phyloP scores from a whole-genome alignment of 148 eudicot species.

The Limonium bicolor region DNA sequence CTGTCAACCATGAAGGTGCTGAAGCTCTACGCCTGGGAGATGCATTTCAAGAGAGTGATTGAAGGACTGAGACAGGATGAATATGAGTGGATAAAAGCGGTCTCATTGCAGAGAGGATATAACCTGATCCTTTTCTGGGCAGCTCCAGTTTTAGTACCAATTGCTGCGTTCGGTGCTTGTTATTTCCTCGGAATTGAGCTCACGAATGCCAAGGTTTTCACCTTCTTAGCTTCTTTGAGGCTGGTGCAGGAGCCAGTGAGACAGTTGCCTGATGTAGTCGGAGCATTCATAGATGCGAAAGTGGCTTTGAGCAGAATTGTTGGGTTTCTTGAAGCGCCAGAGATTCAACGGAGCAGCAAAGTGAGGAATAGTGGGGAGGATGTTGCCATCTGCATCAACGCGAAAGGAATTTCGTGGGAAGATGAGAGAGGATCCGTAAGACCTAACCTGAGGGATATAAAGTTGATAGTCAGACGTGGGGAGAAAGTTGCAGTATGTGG shows the following conservation, averaged over 20 bases:
- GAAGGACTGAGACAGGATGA: conserved; percentile 27
- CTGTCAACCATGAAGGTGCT: conserved; percentile 37
- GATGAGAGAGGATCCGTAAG: conserved; percentile 6
- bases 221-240: conserved; percentile 39
- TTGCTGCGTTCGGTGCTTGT: conserved; percentile 35
- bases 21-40: conserved; percentile 58
- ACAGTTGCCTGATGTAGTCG: conserved; percentile 33
- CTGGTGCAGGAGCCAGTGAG: conserved; percentile 48
- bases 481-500: conserved; percentile 54
- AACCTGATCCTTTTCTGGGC: conserved; percentile 27
- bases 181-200: conserved; percentile 24
- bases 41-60: conserved; percentile 19
- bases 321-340: conserved; percentile 34
- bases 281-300: conserved; percentile 26
- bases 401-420: conserved; percentile 30
- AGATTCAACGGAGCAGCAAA: conserved; percentile 10
- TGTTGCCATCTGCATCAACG: conserved; percentile 9
- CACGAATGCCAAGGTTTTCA: conserved; percentile 28
- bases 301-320: conserved; percentile 31
- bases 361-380: not conserved
- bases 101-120: conserved; percentile 20
- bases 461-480: conserved; percentile 21
- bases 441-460: conserved; percentile 19
- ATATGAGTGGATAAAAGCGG: conserved; percentile 14
- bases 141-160: conserved; percentile 28